These are phyloP conservation scores for Bacidia rubella DNA, from an alignment of 495 filamentous ascomycete genomes.

Conservation along the genomic window DNA sequence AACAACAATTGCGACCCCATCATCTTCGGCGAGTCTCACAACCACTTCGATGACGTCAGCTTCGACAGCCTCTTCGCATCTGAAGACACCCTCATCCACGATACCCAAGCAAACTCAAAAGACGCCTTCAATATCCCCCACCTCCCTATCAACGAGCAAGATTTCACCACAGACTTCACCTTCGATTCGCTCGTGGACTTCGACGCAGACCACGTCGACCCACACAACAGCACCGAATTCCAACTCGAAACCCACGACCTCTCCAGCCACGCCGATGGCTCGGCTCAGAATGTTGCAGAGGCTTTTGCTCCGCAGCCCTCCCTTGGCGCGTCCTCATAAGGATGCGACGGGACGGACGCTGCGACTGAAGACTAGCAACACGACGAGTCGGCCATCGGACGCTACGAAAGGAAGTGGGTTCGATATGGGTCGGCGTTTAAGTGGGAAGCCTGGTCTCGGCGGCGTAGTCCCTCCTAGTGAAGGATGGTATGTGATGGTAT, in stretches of 20 bases:
- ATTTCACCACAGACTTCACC: slow-evolving; percentile 58
- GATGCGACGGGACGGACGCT: slow-evolving; percentile 85
- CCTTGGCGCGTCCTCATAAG: slow-evolving; percentile 77
- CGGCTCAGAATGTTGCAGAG: slow-evolving; percentile 42
- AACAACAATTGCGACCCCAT: slow-evolving; percentile 30
- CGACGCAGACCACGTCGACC: slow-evolving; percentile 42
- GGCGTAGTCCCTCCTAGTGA: not conserved
- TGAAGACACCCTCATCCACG: slow-evolving; percentile 55
- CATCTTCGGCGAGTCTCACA: slow-evolving; percentile 38
- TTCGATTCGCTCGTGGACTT: slow-evolving; percentile 79
- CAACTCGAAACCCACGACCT: slow-evolving; percentile 23
- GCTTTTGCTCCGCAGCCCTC: slow-evolving; percentile 71
- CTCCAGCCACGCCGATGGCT: slow-evolving; percentile 31
- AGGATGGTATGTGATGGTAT: too few species aligned
- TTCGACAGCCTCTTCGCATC: slow-evolving; percentile 55
- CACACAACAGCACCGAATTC: slow-evolving; percentile 24
- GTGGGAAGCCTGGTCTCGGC: slow-evolving; percentile 1
- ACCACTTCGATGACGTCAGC: slow-evolving; percentile 52
- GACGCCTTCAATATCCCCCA: not conserved
- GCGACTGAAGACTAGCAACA: slow-evolving; percentile 37
- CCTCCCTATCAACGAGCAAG: slow-evolving; percentile 48
- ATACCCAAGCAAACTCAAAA: slow-evolving; percentile 39
- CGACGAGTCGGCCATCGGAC: slow-evolving; percentile 4
- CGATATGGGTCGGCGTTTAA: not conserved
- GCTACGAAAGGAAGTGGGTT: slow-evolving; percentile 1